phyloP scores from a whole-genome alignment of 1,284 basidiomycete species.

The Pseudozyma pruni region DNA sequence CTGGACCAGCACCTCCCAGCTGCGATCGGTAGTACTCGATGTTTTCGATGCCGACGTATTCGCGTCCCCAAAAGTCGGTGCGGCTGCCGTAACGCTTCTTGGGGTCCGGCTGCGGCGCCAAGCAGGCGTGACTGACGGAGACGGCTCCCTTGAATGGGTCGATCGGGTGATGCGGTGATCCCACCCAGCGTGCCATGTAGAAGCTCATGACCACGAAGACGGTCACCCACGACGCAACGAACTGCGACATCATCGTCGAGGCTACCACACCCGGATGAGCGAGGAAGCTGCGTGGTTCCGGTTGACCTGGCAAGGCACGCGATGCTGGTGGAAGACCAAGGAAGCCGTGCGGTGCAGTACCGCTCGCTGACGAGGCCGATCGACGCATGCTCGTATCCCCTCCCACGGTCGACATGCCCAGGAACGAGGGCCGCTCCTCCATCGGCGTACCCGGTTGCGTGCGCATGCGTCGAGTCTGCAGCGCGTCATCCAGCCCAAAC shows the following conservation, averaged over 20 bases:
- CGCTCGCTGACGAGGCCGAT: constrained; percentile 29
- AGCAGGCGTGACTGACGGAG: constrained; percentile 57
- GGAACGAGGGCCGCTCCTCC: constrained; percentile 32
- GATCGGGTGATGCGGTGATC: constrained; percentile 65
- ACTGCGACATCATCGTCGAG: constrained; percentile 65
- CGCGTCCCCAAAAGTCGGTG: constrained; percentile 56
- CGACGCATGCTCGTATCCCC: constrained; percentile 17
- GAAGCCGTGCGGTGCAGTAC: constrained; percentile 31
- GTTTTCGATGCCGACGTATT: constrained; percentile 58
- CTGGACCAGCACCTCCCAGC: constrained; percentile 49
- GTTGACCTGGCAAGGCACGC: constrained; percentile 22
- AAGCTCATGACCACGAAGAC: constrained; percentile 58
- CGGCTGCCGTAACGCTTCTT: constrained; percentile 62
- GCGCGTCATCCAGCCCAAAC: constrained; percentile 61
- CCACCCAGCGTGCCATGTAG: constrained; percentile 63
- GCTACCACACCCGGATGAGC: constrained; percentile 68
- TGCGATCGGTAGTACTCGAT: constrained; percentile 53
- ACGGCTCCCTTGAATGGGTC: constrained; percentile 65
- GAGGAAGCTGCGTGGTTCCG: constrained; percentile 58
- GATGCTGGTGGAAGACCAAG: constrained; percentile 40
- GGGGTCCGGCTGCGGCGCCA: constrained; percentile 58
- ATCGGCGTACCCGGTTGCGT: constrained; percentile 51
- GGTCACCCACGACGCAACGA: constrained; percentile 55
- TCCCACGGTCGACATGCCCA: constrained; percentile 23
- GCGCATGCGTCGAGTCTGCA: constrained; percentile 46